phyloP scores from a whole-genome alignment of 306 rosid species.

The Macrotyloma uniflorum region DNA sequence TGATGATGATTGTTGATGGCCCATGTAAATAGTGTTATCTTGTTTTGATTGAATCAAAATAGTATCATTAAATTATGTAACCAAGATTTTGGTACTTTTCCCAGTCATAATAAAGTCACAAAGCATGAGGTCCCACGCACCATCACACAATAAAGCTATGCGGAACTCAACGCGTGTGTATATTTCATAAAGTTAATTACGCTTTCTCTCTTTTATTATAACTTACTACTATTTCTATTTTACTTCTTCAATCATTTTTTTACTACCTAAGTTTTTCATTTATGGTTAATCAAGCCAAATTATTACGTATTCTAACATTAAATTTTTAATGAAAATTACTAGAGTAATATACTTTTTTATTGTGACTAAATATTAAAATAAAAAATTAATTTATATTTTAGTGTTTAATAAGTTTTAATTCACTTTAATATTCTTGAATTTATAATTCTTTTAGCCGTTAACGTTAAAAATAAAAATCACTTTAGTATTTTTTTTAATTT shows the following conservation, averaged over 20 bases:
- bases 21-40: constrained; percentile 1
- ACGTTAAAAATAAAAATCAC: neutral
- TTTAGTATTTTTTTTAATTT: neutral
- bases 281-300: neutral
- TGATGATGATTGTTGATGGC: neutral
- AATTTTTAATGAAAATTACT: too few species aligned
- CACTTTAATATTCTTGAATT: neutral
- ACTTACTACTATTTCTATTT: neutral
- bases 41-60: neutral
- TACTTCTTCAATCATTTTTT: neutral
- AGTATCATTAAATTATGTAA: neutral
- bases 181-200: neutral
- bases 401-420: neutral
- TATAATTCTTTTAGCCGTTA: neutral
- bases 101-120: neutral
- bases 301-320: neutral
- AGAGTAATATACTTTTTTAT: too few species aligned
- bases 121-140: constrained; percentile 32
- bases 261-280: neutral
- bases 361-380: too few species aligned
- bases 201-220: neutral
- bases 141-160: constrained; percentile 2
- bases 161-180: constrained; percentile 13
- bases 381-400: neutral
- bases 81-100: neutral